Conservation (phyloP, 768 basidiomycete species). For the Tulasnella sp. region DNA sequence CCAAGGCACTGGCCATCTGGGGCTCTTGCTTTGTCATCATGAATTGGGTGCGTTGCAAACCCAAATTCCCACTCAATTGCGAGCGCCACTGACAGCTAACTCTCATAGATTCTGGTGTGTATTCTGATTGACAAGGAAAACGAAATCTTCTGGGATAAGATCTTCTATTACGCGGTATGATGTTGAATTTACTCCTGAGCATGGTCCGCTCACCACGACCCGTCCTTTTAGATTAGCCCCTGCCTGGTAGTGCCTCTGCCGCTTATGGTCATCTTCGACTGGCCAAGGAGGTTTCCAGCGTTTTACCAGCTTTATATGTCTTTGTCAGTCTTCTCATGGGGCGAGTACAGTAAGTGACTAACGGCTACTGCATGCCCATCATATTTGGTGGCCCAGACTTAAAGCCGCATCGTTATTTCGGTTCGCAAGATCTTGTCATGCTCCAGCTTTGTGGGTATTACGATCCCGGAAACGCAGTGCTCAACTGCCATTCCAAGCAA, state of each 20-base stretch:
- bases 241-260: conserved; percentile 23
- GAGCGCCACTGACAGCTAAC: no score
- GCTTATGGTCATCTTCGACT: conserved; percentile 26
- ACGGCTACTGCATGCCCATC: neutral
- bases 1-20: neutral
- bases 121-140: conserved; percentile 14
- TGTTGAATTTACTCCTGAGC: neutral
- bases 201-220: neutral
- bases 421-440: conserved; percentile 1
- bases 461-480: neutral
- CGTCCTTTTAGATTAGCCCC: conserved; percentile 9
- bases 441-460: conserved; percentile 24
- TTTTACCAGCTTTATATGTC: conserved; percentile 26
- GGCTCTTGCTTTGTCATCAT: conserved; percentile 8
- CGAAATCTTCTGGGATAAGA: conserved; percentile 4
- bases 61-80: neutral
- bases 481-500: conserved; percentile 26
- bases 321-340: conserved; percentile 23
- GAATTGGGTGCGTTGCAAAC: conserved; percentile 12
- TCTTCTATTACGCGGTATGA: conserved; percentile 17
- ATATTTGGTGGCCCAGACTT: neutral
- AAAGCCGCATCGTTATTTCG: no score
- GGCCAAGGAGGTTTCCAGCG: conserved; percentile 20
- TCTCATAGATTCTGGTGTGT: neutral
- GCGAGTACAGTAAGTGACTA: neutral